phyloP scores from a whole-genome alignment of 768 basidiomycete genomes.

The Psilocybe sp. region DNA sequence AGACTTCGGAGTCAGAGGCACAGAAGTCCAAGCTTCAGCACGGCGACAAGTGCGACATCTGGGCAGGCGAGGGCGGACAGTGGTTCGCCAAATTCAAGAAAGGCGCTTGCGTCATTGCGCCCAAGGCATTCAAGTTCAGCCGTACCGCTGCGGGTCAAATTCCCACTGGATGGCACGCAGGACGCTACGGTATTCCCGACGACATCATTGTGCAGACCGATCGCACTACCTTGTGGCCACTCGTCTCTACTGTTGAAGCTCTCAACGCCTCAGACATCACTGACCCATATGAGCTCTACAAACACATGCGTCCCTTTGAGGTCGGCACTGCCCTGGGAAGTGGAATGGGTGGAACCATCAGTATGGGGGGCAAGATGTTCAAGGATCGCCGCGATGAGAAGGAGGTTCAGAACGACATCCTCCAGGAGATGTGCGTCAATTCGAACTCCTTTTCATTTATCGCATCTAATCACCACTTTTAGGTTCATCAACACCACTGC shows the following conservation, averaged over 20 bases:
- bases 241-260: conserved; percentile 92
- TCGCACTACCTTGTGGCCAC: conserved; percentile 89
- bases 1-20: conserved; percentile 88
- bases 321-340: conserved; percentile 93
- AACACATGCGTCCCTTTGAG: conserved; percentile 94
- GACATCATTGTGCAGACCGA: conserved; percentile 96
- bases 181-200: conserved; percentile 93
- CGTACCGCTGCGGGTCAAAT: conserved; percentile 94
- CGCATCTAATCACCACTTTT: conserved; percentile 4
- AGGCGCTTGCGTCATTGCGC: conserved; percentile 88
- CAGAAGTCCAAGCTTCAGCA: conserved; percentile 96
- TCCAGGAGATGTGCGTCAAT: conserved; percentile 88
- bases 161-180: conserved; percentile 96
- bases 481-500: conserved; percentile 99
- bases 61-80: conserved; percentile 89
- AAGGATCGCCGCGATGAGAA: conserved; percentile 97
- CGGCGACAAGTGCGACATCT: conserved; percentile 93
- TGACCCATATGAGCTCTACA: conserved; percentile 97
- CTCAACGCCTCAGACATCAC: conserved; percentile 98
- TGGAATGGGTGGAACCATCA: conserved; percentile 95
- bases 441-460: neutral
- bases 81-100: conserved; percentile 99
- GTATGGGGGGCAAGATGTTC: conserved; percentile 96
- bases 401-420: conserved; percentile 96
- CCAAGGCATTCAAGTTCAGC: conserved; percentile 94